These are phyloP conservation scores for Wickerhamomyces queroliae DNA, from an alignment of 805 yeast species.

Conservation along the genomic window DNA sequence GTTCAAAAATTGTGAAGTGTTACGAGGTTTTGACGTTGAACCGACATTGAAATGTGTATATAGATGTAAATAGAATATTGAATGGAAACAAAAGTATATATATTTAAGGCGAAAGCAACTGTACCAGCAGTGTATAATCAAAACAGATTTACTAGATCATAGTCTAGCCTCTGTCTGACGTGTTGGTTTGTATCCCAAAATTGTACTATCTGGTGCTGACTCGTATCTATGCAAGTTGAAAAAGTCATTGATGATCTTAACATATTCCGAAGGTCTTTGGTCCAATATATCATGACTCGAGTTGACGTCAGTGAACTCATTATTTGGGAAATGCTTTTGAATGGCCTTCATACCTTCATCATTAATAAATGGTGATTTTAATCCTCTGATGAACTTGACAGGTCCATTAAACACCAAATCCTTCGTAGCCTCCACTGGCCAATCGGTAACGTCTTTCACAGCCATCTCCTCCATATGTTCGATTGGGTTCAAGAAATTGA, in stretches of 20 bases:
- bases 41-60: no score
- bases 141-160: not conserved
- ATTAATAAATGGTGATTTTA: constrained; percentile 20
- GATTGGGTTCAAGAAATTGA: constrained; percentile 29
- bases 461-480: constrained; percentile 23
- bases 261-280: constrained; percentile 32
- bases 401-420: constrained; percentile 16
- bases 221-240: constrained; percentile 19
- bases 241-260: constrained; percentile 22
- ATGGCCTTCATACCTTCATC: constrained; percentile 15
- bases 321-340: constrained; percentile 21
- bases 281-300: constrained; percentile 33
- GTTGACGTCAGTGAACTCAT: constrained; percentile 18
- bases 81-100: not conserved
- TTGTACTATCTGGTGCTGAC: constrained; percentile 9
- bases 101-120: not conserved
- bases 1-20: constrained; percentile 24
- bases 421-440: constrained; percentile 24
- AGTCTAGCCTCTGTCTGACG: constrained; percentile 1
- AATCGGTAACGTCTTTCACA: constrained; percentile 25
- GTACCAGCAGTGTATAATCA: not conserved
- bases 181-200: constrained; percentile 2
- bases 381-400: constrained; percentile 20
- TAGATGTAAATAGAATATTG: not conserved
- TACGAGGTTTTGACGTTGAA: no score